Evolutionary conservation across 495 filamentous ascomycete species (phyloP).

Genomic region (Neurospora sp.): DNA sequence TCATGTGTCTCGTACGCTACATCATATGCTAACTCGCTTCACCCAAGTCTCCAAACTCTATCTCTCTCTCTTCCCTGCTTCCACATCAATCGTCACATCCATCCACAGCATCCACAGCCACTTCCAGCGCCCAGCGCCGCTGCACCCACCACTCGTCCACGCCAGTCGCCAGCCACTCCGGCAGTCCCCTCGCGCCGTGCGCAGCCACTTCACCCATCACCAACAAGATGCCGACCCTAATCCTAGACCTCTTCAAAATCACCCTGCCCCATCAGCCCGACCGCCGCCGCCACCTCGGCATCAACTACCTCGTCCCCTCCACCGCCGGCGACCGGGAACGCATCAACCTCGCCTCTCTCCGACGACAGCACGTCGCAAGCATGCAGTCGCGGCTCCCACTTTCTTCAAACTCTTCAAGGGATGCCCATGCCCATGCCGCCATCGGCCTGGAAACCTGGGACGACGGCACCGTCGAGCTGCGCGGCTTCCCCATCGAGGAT

Average conservation of each 20-base stretch:
- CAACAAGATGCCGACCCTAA: background rate
- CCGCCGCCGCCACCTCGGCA: background rate
- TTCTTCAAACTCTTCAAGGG: background rate
- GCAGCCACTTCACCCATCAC: background rate
- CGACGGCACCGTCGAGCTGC: background rate
- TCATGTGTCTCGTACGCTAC: background rate
- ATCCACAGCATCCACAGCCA: background rate
- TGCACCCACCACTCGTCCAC: background rate
- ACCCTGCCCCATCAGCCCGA: background rate
- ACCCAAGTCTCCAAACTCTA: background rate
- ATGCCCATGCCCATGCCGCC: background rate
- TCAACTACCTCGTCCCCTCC: background rate
- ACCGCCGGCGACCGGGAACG: background rate
- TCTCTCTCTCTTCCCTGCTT: background rate
- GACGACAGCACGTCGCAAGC: background rate
- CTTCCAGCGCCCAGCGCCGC: background rate
- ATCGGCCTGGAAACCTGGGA: background rate
- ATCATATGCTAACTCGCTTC: background rate
- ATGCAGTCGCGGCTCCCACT: background rate
- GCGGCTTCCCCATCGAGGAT: background rate
- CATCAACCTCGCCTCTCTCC: background rate
- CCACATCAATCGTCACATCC: background rate
- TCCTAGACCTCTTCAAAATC: background rate
- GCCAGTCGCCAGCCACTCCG: background rate
- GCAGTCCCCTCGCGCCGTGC: background rate